Conservation (phyloP, 23 red algal species). For the Cyanidiococcus yangmingshanensis region DNA sequence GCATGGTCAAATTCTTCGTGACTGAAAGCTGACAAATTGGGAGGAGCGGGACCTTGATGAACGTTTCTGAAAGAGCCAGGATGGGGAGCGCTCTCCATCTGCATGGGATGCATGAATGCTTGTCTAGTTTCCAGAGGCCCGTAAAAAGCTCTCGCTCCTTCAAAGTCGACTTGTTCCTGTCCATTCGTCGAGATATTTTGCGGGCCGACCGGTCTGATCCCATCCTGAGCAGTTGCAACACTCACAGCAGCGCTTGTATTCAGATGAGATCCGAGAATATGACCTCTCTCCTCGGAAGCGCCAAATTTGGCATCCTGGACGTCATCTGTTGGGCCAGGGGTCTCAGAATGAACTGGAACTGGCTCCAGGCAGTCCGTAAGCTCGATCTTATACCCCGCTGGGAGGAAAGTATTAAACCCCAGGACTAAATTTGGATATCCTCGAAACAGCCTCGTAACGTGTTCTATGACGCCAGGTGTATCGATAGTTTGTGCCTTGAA, state of each 20-base stretch:
- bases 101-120: background rate
- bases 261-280: background rate
- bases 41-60: background rate
- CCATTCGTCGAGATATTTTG: background rate
- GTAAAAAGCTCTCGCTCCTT: background rate
- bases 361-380: slow-evolving; percentile 42
- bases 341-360: background rate
- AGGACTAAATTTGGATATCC: slow-evolving; percentile 89
- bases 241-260: background rate
- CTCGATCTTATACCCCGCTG: slow-evolving; percentile 87
- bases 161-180: background rate
- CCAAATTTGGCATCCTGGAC: background rate
- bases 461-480: slow-evolving; percentile 75
- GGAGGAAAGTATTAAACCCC: slow-evolving; percentile 97
- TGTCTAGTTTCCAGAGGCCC: background rate
- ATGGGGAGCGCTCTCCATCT: background rate
- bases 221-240: background rate
- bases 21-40: background rate
- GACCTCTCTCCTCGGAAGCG: background rate
- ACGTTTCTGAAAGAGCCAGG: background rate
- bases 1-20: slow-evolving; percentile 81
- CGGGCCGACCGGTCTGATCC: background rate
- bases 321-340: slow-evolving; percentile 9
- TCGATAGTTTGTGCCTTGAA: slow-evolving; percentile 97
- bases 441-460: slow-evolving; percentile 73